A percentile compares a stretch with the other conserved stretches of the same genome.
Evolutionary conservation across 2,329 filamentous ascomycete genomes (phyloP).

Genomic region (Samsoniella hepiali): DNA sequence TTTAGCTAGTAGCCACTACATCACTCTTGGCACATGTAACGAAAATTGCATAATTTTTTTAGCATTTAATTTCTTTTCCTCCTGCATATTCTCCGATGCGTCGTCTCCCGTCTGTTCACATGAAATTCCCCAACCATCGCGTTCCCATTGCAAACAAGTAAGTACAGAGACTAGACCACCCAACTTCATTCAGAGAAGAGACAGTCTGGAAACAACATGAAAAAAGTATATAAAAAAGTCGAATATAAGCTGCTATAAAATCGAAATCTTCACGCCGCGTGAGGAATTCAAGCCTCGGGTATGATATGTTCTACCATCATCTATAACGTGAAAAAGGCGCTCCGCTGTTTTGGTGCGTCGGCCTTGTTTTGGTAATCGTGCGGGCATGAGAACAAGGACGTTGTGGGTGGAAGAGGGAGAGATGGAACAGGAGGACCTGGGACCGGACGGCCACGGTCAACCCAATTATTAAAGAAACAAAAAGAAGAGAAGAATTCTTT

Average conservation of each 20-base stretch:
- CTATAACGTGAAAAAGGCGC: constrained; percentile 6
- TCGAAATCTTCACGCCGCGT: constrained; percentile 8
- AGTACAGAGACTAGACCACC: not conserved
- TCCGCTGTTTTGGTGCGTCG: not conserved
- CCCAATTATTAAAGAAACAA: constrained; percentile 8
- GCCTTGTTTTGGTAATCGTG: too few species aligned
- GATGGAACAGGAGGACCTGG: constrained; percentile 1
- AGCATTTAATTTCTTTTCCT: not conserved
- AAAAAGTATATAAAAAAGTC: constrained; percentile 8
- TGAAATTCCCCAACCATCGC: not conserved
- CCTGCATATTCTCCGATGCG: not conserved
- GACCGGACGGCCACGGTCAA: constrained; percentile 14
- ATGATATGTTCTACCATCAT: constrained; percentile 17
- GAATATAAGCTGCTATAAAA: constrained; percentile 8
- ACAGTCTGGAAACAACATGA: not conserved
- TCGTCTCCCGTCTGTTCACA: not conserved
- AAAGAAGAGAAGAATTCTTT: constrained; percentile 6
- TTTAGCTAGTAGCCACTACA: not conserved
- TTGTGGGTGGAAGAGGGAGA: not conserved
- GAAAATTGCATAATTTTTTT: not conserved
- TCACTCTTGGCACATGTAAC: not conserved
- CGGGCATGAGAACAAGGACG: not conserved
- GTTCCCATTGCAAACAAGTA: not conserved
- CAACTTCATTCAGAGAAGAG: not conserved
- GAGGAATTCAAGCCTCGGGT: constrained; percentile 13